Evolutionary conservation across 2,329 filamentous ascomycete genomes (phyloP).

Genomic region (Xylariaceae sp.): DNA sequence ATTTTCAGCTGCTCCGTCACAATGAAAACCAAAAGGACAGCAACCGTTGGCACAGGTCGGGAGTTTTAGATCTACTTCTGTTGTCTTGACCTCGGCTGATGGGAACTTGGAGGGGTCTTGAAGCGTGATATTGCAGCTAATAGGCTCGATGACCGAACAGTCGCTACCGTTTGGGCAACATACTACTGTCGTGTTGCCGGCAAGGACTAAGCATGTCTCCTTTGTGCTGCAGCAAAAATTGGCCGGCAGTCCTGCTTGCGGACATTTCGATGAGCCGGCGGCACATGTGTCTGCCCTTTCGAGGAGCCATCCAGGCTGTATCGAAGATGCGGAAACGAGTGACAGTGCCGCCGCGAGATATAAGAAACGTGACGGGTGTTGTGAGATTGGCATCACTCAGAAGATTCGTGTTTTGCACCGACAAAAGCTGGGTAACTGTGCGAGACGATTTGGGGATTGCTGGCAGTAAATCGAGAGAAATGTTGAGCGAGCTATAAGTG

Average conservation of each 20-base stretch:
- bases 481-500: constrained; percentile 9
- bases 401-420: constrained; percentile 1
- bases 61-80: constrained; percentile 55
- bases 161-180: constrained; percentile 62
- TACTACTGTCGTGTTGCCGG: constrained; percentile 63
- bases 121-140: constrained; percentile 60
- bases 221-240: constrained; percentile 64
- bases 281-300: constrained; percentile 50
- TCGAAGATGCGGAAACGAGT: constrained; percentile 36
- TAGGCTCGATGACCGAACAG: constrained; percentile 61
- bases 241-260: constrained; percentile 50
- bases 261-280: constrained; percentile 52
- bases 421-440: not conserved
- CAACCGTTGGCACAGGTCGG: constrained; percentile 59
- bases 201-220: constrained; percentile 58
- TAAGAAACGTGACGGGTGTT: constrained; percentile 34
- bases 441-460: constrained; percentile 1
- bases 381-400: constrained; percentile 29
- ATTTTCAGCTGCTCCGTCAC: constrained; percentile 40
- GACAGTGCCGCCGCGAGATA: constrained; percentile 37
- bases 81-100: constrained; percentile 63
- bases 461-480: not conserved
- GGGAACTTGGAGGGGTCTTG: constrained; percentile 60
- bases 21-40: constrained; percentile 72
- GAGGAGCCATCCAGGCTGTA: constrained; percentile 39